Base-by-base conservation (phyloP, 2,329 filamentous ascomycete species). In the Alternaria novae-zelandiae region DNA sequence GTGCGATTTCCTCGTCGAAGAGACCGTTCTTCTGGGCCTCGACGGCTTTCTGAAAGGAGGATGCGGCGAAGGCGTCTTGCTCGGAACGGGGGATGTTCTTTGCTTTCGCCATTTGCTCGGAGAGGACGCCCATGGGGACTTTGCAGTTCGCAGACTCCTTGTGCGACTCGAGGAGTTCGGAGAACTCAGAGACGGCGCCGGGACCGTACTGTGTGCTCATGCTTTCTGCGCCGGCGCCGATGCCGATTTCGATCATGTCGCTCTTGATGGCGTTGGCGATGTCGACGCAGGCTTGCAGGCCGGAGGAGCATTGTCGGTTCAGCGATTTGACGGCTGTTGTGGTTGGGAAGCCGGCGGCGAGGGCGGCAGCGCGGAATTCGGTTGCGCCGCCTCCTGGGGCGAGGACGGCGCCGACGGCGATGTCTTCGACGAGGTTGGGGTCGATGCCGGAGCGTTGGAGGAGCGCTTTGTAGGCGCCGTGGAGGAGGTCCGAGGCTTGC, bases 141-240 rank as follows among this genome's bases (percentile, higher is more conserved):
- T 97, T 97, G 89, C 96, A 99, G 87, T 97, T 96, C 75, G 91
- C 91, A 23, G 94, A 88, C 78, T 96, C 91, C 68, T 89, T 86
- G 85, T 95, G 87, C 74, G 85, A 87, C 78, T 97, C 92, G 68
- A 98, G 89, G 57, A 93, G 87, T 54, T 97, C 93, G 28, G 92
- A 96, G 87, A 98, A 97, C 82, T 98, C 96, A 66, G 90, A 88
- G 15, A 98, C 95, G 65, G 96, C 96, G 47, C 85, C 86, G 23
- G 95, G 94, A 32, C 95, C 96, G 80, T 98, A 98, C 78, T 97
- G 92, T 61, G 86, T 86, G 76, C 89, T 92, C 96, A 99, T 99
- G 85, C 92, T 96, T 88, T 99, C 96, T 23, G 97, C 94, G 76
- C 96, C 96, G 20, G 94, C 94, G 71, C 95, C 96, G 72, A 98